phyloP scores from a whole-genome alignment of 2,329 filamentous ascomycete species.

The Phialophora tarda region DNA sequence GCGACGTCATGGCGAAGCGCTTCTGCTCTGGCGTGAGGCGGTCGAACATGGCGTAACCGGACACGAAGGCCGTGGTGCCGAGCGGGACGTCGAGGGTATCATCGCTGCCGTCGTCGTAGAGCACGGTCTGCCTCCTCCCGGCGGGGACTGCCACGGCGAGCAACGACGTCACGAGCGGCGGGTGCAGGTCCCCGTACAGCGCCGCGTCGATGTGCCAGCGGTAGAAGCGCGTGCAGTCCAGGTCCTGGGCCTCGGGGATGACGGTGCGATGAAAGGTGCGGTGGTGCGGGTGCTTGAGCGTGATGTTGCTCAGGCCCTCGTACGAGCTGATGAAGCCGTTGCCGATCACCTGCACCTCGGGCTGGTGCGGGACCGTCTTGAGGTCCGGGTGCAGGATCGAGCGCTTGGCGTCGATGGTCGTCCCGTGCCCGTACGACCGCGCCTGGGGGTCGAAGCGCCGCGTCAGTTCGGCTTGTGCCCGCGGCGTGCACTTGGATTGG shows the following conservation, averaged over 20 bases:
- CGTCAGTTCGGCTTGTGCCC: conserved; percentile 75
- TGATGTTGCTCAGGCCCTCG: conserved; percentile 72
- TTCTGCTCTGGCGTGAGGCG: conserved; percentile 69
- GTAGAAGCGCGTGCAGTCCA: conserved; percentile 57
- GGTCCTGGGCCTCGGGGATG: conserved; percentile 67
- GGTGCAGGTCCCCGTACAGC: conserved; percentile 65
- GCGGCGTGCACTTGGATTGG: conserved; percentile 67
- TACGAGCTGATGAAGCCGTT: conserved; percentile 73
- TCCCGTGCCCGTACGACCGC: conserved; percentile 74
- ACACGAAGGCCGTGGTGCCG: conserved; percentile 77
- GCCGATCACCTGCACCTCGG: conserved; percentile 80
- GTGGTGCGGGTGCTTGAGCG: conserved; percentile 76
- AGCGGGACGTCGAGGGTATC: conserved; percentile 72
- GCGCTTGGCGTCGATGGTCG: conserved; percentile 70
- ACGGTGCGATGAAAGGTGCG: conserved; percentile 72
- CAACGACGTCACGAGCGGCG: conserved; percentile 73
- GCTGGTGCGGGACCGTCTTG: conserved; percentile 79
- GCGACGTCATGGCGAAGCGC: conserved; percentile 68
- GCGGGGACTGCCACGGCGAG: conserved; percentile 75
- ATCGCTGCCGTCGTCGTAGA: conserved; percentile 73
- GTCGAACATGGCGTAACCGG: conserved; percentile 73
- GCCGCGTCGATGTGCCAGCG: conserved; percentile 59
- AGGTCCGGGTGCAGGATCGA: conserved; percentile 76
- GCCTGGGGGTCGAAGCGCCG: conserved; percentile 72
- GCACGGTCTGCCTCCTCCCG: conserved; percentile 68